A percentile compares a stretch with the other conserved stretches of the same genome.
phyloP scores from a whole-genome alignment of 768 basidiomycete genomes.

The Agaricus bisporus region DNA sequence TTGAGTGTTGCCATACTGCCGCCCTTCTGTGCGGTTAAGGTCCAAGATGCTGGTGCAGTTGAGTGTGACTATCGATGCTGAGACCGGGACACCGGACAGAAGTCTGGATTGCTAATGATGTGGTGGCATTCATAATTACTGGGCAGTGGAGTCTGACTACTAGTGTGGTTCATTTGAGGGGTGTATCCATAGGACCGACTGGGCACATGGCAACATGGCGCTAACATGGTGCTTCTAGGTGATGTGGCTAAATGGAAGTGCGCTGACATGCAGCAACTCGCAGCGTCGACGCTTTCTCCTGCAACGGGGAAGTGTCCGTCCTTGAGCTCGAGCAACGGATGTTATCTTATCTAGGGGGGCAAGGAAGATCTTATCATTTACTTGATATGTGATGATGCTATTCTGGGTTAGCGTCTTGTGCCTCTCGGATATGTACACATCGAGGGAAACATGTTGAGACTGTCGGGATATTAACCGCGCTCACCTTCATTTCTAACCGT shows the following conservation, averaged over 20 bases:
- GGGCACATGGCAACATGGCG: slow-evolving; percentile 39
- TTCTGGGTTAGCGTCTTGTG: slow-evolving; percentile 5
- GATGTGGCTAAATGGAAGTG: too few species aligned
- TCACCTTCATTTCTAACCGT: background rate
- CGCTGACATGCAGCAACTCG: slow-evolving; percentile 10
- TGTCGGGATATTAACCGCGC: background rate
- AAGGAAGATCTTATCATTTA: slow-evolving; percentile 8
- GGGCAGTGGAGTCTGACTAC: too few species aligned
- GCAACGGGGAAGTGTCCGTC: slow-evolving; percentile 51
- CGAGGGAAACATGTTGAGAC: slow-evolving; percentile 3
- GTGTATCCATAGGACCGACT: slow-evolving; percentile 49
- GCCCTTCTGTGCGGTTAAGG: too few species aligned
- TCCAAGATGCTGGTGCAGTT: too few species aligned
- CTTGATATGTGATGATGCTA: slow-evolving; percentile 5
- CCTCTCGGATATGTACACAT: slow-evolving; percentile 4
- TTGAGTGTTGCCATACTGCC: slow-evolving; percentile 30
- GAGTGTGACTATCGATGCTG: slow-evolving; percentile 24
- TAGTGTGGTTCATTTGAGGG: slow-evolving; percentile 25
- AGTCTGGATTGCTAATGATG: slow-evolving; percentile 49
- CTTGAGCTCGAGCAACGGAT: slow-evolving; percentile 34
- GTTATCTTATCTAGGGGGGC: slow-evolving; percentile 9
- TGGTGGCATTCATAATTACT: slow-evolving; percentile 23
- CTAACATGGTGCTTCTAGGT: slow-evolving; percentile 42
- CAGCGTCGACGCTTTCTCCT: slow-evolving; percentile 51
- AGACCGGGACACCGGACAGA: slow-evolving; percentile 46